A percentile compares a stretch with the other conserved stretches of the same genome.
These are phyloP conservation scores for Pilatotrama ljubarskyi DNA, from an alignment of 768 basidiomycete genomes.

Conservation along the genomic window DNA sequence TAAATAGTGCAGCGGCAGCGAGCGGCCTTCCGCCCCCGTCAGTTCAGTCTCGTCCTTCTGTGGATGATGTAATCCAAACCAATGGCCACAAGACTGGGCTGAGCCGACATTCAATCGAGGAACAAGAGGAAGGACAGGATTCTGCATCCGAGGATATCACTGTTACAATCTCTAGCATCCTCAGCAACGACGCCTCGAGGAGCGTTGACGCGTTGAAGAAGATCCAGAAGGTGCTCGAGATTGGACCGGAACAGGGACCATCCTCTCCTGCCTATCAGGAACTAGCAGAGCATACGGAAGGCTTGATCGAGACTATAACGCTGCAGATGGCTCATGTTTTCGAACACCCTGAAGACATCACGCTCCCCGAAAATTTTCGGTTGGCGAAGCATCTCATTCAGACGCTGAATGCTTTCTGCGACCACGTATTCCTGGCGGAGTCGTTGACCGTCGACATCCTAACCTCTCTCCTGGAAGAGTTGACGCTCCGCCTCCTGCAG, in stretches of 20 bases:
- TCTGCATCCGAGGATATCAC: conserved; percentile 57
- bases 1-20: conserved; percentile 26
- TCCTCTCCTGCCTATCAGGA: conserved; percentile 73
- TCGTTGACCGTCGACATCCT: conserved; percentile 83
- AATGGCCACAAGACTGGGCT: conserved; percentile 10
- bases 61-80: conserved; percentile 15
- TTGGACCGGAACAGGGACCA: conserved; percentile 72
- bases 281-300: conserved; percentile 76
- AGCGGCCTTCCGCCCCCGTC: conserved; percentile 13
- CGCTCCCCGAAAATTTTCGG: conserved; percentile 80
- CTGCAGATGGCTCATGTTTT: conserved; percentile 92
- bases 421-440: conserved; percentile 84
- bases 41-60: conserved; percentile 1
- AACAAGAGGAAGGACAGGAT: conserved; percentile 37
- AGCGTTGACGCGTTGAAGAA: conserved; percentile 95
- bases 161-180: conserved; percentile 82
- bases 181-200: conserved; percentile 80
- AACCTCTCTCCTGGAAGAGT: conserved; percentile 84
- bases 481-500: conserved; percentile 88
- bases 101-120: background rate
- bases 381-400: conserved; percentile 97
- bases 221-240: conserved; percentile 82
- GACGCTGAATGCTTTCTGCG: conserved; percentile 92
- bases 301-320: conserved; percentile 87
- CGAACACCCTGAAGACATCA: conserved; percentile 73